Evolutionary conservation across 2,329 filamentous ascomycete genomes (phyloP), one percentile per base, ranked within the genome.

Genomic region (Arthrocladium fulminans): DNA sequence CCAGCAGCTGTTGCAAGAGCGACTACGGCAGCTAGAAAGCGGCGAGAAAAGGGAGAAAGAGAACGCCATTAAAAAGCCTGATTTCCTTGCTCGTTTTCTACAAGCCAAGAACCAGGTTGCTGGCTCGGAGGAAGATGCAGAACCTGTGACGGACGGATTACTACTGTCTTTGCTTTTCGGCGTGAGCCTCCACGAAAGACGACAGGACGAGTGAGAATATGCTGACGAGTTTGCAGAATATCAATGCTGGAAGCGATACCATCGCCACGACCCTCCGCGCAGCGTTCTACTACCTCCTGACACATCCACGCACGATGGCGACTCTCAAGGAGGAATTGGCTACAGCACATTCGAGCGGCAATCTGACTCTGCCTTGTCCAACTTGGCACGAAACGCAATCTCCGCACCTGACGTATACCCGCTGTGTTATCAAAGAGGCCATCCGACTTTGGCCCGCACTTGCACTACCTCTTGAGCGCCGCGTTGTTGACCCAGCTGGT

Each of bases 241-340:
- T 65, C 22, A 59, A 60, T 12, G 86, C 86, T 0, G 85, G 86
- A 2, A 83, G 79, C 2, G 86, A 92, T 65, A 90, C 86, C 0
- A 89, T 86, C 0, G 85, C 83, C 25, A 88, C 88, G 59, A 80
- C 77, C 3, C 73, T 89, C 0, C 76, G 77, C 5, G 75, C 81
- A 6, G 76, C 88, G 0, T 87, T 90, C 59, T 89, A 89, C 66
- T 82, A 80, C 62, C 67, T 89, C 2, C 72, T 88, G 30, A 81
- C 81, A 57, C 77, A 80, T 57, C 81, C 80, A 0, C 56, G 52
- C 5, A 58, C 58, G 1, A 32, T 63, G 6, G 24, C 57, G 1
- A 56, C 47, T 8, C 57, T 67, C 2, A 47, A 48, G n/a, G 12
- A 50, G 2, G 65, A 67, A 35, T 57, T 67, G 5, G 45, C 50